Evolutionary conservation across 305 asterid species (phyloP), one percentile per base, ranked within the genome.

Genomic region (Petunia hybrid): DNA sequence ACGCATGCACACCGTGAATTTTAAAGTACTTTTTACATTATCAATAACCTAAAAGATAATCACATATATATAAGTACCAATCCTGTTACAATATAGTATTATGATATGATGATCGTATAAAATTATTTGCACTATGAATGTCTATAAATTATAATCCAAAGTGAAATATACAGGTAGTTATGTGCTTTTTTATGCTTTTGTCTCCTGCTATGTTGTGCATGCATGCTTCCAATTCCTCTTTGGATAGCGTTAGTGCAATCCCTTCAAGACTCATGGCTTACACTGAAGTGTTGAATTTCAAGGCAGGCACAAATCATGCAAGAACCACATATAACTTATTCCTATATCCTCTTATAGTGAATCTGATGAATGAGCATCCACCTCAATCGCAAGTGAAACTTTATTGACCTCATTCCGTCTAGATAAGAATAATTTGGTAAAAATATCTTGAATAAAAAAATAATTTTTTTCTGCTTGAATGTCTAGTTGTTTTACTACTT

Each of bases 301-400:
- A 67, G 71, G 80, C 22, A 76, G 62, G 78, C 66, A 68, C 80
- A 70, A 63, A 74, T 77, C 39, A 80, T 43, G 80, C 74, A 80
- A 80, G 74, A 70, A 63, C 83, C 86, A 80, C 84, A 61, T 7
- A 73, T 48, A 10, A 45, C 8, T 35, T 62, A 35, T 62, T 62
- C 42, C 16, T 62, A 35, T 62, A 35, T 62, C 31, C 40, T 61
- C 66, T 45, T 3, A 45, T 22, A 22, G 0, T 22, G 31, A 22
- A 22, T 22, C 31, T 22, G 31, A 22, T 22, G 0, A 22, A 0
- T 14, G 31, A 57, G 35, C 36, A 4, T 51, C 57, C n/a, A 51
- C 57, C 56, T 51, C 14, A 51, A 10, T 9, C 12, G 9, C 57
- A 51, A 9, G 57, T 51, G 60, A n/a, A 45, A 38, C 45, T 35